Base-by-base conservation (phyloP, 1,139 yeast genomes). In the Suhomyces atakaporum region DNA sequence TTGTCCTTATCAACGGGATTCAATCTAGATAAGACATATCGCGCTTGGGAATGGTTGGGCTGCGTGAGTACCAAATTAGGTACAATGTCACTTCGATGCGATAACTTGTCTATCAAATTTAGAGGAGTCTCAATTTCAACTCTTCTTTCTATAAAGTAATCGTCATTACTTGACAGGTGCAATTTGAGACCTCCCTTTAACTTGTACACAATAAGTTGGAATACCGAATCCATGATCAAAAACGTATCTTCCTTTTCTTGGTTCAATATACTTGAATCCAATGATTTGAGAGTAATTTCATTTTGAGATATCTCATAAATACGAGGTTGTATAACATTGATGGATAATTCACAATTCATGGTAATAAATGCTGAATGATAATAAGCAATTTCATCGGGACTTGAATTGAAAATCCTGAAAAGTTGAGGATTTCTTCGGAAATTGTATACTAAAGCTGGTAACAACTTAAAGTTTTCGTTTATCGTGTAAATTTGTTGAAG, bases 341-440 rank as follows among this genome's bases (percentile, higher is more conserved):
- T 29, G 2, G 69, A 55, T 6, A 37, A 33, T 1, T 45, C 40
- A 6, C 43, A 35, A 10, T 48, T 44, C 28, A 56, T 41, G 29
- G 42, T 52, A 38, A 53, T 38, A 37, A 64, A 66, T 57, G 62
- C 54, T 19, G 57, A 54, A 39, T 68, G 73, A 43, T 64, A 54
- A 40, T 43, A 60, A 2, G 74, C 69, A 5, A 72, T 68, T 47
- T 69, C 75, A 40, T 69, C 75, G 0, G 75, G 75, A 38, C 69
- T 64, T 7, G 70, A 62, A 44, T 69, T 69, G 50, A 69, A 69
- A 2, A 65, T 58, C 19, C 53, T 47, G 7, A 69, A 45, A 21
- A 69, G 56, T 29, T 61, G 64, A 2, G 66, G 66, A 37, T 63
- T 66, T 33, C 58, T 54, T 37, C 72, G 47, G 34, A 69, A 51